Conservation (phyloP, 345 rosid species). For the Noccaea bulbosa region DNA sequence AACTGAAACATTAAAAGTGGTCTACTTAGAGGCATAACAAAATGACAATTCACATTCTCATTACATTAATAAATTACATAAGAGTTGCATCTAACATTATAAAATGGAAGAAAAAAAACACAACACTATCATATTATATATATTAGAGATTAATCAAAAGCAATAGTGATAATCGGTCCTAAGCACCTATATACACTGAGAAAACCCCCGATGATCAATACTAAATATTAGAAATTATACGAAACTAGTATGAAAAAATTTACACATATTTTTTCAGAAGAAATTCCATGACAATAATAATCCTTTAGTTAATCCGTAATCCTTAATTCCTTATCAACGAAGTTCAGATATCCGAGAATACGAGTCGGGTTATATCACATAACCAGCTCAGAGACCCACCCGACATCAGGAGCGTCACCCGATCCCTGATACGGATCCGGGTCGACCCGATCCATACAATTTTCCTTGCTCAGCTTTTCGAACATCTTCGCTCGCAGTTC, state of each 20-base stretch:
- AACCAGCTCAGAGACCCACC: slow-evolving; percentile 84
- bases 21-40: slow-evolving; percentile 1
- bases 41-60: slow-evolving; percentile 31
- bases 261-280: slow-evolving; percentile 5
- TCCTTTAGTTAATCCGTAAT: background rate
- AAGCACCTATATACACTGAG: slow-evolving; percentile 20
- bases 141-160: slow-evolving; percentile 5
- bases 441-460: slow-evolving; percentile 45
- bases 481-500: slow-evolving; percentile 67
- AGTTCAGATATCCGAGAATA: background rate
- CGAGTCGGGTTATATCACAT: slow-evolving; percentile 39
- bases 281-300: slow-evolving; percentile 4
- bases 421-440: slow-evolving; percentile 15
- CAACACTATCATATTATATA: background rate
- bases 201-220: slow-evolving; percentile 16
- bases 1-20: slow-evolving; percentile 2
- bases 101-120: background rate
- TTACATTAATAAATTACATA: slow-evolving; percentile 27
- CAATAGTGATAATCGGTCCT: background rate
- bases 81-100: slow-evolving; percentile 12
- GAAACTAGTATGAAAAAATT: slow-evolving; percentile 30
- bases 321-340: slow-evolving; percentile 22
- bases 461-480: slow-evolving; percentile 70
- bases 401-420: slow-evolving; percentile 56
- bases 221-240: slow-evolving; percentile 7